Percentiles rank a stretch among this genome's conserved stretches.
Conservation (phyloP, 2,329 filamentous ascomycete species). For the Colletotrichum horii region DNA sequence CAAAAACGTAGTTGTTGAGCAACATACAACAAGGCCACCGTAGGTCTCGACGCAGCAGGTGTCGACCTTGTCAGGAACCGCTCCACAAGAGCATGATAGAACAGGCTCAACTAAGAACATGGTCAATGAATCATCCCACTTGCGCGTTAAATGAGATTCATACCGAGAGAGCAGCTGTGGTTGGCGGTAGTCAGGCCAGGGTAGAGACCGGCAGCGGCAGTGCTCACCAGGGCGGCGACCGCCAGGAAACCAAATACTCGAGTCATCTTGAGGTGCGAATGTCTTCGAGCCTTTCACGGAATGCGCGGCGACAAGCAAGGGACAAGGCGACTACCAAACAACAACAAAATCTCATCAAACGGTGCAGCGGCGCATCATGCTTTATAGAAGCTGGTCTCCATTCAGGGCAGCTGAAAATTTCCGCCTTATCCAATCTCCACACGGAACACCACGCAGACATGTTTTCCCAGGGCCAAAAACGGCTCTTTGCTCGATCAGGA, state of each 20-base stretch:
- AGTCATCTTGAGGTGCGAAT: conserved; percentile 27
- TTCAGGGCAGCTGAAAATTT: not conserved
- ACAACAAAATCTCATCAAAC: not conserved
- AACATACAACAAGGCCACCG: conserved; percentile 59
- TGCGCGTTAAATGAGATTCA: not conserved
- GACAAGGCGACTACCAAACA: not conserved
- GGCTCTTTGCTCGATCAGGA: conserved; percentile 22
- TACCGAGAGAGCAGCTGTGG: conserved; percentile 60
- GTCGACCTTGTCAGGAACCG: conserved; percentile 53
- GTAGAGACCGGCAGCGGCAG: conserved; percentile 42
- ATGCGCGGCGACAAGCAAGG: not conserved
- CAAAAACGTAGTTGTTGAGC: not conserved
- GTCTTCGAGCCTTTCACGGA: not conserved
- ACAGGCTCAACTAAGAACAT: conserved; percentile 30
- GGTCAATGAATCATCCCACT: not conserved
- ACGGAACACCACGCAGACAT: conserved; percentile 13
- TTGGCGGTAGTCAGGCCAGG: conserved; percentile 54
- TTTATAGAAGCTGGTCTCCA: not conserved
- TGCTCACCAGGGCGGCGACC: conserved; percentile 30
- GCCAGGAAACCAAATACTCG: conserved; percentile 26
- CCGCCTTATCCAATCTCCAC: conserved; percentile 4
- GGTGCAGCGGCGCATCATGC: not conserved
- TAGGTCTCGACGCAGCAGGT: conserved; percentile 70
- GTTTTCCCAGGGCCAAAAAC: not conserved
- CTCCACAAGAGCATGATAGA: conserved; percentile 55